Conservation (phyloP, 805 yeast species). For the Zygoascus flipseniorum region DNA sequence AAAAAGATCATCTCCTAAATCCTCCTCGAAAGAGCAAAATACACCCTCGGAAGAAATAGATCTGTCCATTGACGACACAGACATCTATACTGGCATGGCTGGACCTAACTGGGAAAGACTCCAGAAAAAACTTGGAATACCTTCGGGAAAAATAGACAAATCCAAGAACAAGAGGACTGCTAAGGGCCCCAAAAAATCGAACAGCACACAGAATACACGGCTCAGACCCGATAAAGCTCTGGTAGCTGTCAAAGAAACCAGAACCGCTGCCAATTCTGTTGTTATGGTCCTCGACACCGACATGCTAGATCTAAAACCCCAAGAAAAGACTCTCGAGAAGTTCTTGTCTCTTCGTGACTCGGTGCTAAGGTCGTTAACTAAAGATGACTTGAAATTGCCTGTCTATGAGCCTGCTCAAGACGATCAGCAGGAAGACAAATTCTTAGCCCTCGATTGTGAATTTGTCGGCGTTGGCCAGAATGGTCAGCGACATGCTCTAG, state of each 20-base stretch:
- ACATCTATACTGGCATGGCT: background rate
- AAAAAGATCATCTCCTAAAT: too few relatives aligned
- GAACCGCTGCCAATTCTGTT: background rate
- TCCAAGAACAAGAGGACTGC: background rate
- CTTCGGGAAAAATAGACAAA: background rate
- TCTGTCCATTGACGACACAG: background rate
- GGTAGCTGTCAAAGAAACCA: background rate
- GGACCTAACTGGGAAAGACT: conserved; percentile 12
- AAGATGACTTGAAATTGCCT: background rate
- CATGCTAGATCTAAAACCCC: background rate
- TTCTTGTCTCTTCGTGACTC: background rate
- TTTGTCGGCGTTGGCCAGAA: conserved; percentile 85
- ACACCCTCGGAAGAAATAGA: background rate
- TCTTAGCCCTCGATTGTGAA: conserved; percentile 83
- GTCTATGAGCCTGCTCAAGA: background rate
- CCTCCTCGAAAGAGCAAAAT: too few relatives aligned
- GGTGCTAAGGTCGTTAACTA: background rate
- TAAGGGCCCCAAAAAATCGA: background rate
- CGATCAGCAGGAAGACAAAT: conserved; percentile 21
- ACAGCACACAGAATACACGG: background rate
- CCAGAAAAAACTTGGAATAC: conserved; percentile 8
- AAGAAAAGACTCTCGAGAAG: background rate
- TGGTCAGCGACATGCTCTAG: conserved; percentile 60
- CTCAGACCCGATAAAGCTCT: background rate
- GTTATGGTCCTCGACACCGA: background rate